Evolutionary conservation across 73 alveolate species (phyloP).

Genomic region (Paramecium caudatum): DNA sequence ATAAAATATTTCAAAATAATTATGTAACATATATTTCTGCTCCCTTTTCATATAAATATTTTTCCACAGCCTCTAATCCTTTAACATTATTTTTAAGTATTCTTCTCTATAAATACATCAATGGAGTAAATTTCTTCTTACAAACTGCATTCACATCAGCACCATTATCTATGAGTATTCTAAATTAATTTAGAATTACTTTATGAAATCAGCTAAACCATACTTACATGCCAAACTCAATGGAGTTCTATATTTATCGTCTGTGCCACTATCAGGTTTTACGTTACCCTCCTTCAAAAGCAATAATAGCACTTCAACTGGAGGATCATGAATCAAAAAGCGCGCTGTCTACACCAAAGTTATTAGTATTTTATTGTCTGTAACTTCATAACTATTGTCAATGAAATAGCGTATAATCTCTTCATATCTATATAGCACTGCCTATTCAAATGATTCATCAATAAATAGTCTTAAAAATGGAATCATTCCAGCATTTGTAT

Average conservation of each 20-base stretch:
- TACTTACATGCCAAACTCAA: slow-evolving; percentile 39
- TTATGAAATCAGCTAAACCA: slow-evolving; percentile 15
- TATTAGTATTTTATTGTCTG: slow-evolving; percentile 28
- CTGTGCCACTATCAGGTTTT: slow-evolving; percentile 25
- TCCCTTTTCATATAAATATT: slow-evolving; percentile 32
- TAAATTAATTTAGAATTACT: background rate
- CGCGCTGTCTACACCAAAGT: slow-evolving; percentile 22
- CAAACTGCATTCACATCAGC: slow-evolving; percentile 45
- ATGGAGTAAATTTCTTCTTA: slow-evolving; percentile 29
- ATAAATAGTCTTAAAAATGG: slow-evolving; percentile 61
- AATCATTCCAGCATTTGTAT: background rate
- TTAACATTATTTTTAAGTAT: background rate
- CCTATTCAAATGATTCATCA: slow-evolving; percentile 62
- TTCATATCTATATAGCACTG: slow-evolving; percentile 42
- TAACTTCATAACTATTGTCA: slow-evolving; percentile 40
- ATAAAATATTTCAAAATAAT: slow-evolving; percentile 20
- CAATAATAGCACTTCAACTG: background rate
- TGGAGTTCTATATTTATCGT: slow-evolving; percentile 67
- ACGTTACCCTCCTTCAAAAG: slow-evolving; percentile 14
- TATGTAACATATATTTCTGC: slow-evolving; percentile 55
- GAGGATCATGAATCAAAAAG: slow-evolving; percentile 48
- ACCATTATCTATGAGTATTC: slow-evolving; percentile 47
- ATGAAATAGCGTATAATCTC: slow-evolving; percentile 48
- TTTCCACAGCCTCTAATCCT: slow-evolving; percentile 1
- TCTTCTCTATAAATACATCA: slow-evolving; percentile 9